phyloP scores from a whole-genome alignment of 169 alveolate genomes.

The Neospora caninum region DNA sequence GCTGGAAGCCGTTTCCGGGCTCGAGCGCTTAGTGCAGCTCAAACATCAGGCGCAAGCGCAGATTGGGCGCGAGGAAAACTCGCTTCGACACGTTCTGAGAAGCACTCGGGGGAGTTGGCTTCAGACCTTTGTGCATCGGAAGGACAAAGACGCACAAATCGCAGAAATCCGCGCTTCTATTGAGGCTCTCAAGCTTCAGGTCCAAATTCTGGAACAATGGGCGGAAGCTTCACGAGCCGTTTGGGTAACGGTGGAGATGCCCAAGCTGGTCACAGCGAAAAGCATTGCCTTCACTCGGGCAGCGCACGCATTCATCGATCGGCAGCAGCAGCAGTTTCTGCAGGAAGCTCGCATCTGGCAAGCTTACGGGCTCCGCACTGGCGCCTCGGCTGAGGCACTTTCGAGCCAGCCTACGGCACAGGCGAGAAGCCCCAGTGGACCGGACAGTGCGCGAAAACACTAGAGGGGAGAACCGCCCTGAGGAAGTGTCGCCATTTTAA shows the following conservation, averaged over 20 bases:
- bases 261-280: constrained; percentile 26
- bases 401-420: not conserved
- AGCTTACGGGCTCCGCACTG: not conserved
- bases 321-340: constrained; percentile 12
- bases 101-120: constrained; percentile 56
- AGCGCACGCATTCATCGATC: not conserved
- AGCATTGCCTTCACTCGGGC: constrained; percentile 30
- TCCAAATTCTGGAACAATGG: constrained; percentile 10
- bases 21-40: constrained; percentile 68
- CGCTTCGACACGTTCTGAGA: constrained; percentile 43
- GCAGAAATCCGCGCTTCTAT: constrained; percentile 35
- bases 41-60: constrained; percentile 62
- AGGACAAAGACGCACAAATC: constrained; percentile 60
- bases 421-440: not conserved
- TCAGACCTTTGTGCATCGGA: constrained; percentile 53
- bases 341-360: constrained; percentile 38
- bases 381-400: not conserved
- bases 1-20: constrained; percentile 69
- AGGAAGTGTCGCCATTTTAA: no score
- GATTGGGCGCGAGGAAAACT: constrained; percentile 39
- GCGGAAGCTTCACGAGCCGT: not conserved
- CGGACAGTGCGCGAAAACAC: not conserved
- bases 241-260: constrained; percentile 20
- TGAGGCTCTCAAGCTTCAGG: constrained; percentile 10
- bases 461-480: not conserved